Conservation (phyloP, 2,329 filamentous ascomycete genomes). For the Cordyceps cicadae region DNA sequence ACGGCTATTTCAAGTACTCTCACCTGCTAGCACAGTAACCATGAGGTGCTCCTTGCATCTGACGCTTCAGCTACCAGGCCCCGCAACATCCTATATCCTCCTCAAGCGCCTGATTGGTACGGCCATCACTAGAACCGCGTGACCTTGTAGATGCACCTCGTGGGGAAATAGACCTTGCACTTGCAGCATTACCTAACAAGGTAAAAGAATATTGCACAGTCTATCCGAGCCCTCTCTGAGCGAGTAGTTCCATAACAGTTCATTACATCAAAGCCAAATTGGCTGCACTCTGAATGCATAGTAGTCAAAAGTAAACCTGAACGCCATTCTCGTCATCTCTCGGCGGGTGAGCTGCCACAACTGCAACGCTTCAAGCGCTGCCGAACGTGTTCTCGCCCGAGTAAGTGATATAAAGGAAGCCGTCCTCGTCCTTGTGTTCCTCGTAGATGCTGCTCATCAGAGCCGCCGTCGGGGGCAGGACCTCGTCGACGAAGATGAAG, state of each 20-base stretch:
- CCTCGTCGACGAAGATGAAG: slow-evolving; percentile 99
- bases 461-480: slow-evolving; percentile 89
- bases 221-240: not conserved
- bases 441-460: slow-evolving; percentile 99
- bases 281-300: slow-evolving; percentile 4
- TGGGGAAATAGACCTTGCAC: not conserved
- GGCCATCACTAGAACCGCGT: not conserved
- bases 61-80: not conserved
- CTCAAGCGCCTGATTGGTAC: not conserved
- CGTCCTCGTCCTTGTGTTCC: slow-evolving; percentile 86
- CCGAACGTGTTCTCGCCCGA: slow-evolving; percentile 99
- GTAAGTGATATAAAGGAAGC: slow-evolving; percentile 98
- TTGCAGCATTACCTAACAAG: not conserved
- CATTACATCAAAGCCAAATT: slow-evolving; percentile 8
- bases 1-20: not conserved
- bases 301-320: slow-evolving; percentile 22
- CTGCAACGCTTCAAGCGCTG: slow-evolving; percentile 12
- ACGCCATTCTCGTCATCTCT: slow-evolving; percentile 25
- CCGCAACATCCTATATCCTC: not conserved
- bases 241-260: not conserved
- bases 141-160: not conserved
- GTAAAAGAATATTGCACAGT: slow-evolving; percentile 2
- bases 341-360: not conserved
- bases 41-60: not conserved
- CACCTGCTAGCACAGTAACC: not conserved